phyloP scores from a whole-genome alignment of 2,329 filamentous ascomycete genomes.

The Fusarium aywerte region DNA sequence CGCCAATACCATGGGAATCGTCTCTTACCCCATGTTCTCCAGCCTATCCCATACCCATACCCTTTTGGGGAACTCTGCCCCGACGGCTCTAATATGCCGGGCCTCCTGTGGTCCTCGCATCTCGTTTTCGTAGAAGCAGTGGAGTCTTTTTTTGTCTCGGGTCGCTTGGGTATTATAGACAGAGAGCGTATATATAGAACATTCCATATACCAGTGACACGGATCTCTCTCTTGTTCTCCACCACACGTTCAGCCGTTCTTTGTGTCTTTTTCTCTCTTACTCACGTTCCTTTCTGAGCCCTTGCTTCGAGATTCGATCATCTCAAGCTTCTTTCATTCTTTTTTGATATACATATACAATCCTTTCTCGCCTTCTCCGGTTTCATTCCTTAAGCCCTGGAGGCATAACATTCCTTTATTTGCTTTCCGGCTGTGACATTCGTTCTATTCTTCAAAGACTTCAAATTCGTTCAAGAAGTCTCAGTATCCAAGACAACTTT shows the following conservation, averaged over 20 bases:
- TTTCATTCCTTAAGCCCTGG: conserved; percentile 39
- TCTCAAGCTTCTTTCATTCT: conserved; percentile 27
- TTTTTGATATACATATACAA: conserved; percentile 8
- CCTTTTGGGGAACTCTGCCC: conserved; percentile 21
- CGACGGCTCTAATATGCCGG: conserved; percentile 16
- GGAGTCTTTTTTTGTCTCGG: conserved; percentile 17
- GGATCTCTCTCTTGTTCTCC: conserved; percentile 12
- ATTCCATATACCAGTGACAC: conserved; percentile 13
- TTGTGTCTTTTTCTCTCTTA: conserved; percentile 22
- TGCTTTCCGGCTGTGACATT: conserved; percentile 22
- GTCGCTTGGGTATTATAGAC: conserved; percentile 9
- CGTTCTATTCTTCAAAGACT: not conserved
- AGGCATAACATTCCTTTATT: conserved; percentile 36
- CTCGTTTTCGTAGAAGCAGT: conserved; percentile 21
- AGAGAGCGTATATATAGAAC: conserved; percentile 36
- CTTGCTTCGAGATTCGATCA: conserved; percentile 29
- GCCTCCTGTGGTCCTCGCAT: conserved; percentile 24
- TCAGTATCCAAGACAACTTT: conserved; percentile 11
- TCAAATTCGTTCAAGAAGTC: conserved; percentile 1
- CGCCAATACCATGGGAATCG: not conserved
- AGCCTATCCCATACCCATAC: conserved; percentile 3
- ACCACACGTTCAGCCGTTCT: conserved; percentile 36
- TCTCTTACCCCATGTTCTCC: conserved; percentile 23
- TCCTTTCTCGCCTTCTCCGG: conserved; percentile 19
- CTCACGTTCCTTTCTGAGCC: conserved; percentile 24